Conservation (phyloP, 2,329 filamentous ascomycete genomes). For the Sporothrix globosa region DNA sequence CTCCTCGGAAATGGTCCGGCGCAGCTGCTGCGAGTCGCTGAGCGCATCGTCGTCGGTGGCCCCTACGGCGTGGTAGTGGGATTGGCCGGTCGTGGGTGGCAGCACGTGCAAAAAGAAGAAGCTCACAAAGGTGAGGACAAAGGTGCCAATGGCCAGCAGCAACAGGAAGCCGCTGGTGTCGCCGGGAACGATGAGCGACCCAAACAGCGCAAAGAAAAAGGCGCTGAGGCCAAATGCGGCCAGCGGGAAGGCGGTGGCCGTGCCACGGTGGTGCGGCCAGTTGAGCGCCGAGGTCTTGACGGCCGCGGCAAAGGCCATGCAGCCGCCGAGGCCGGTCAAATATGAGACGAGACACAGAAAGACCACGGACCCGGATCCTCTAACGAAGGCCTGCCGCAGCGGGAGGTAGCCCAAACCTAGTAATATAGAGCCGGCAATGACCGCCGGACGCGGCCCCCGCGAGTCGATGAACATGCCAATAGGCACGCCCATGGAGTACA, state of each 20-base stretch:
- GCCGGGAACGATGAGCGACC: slow-evolving; percentile 76
- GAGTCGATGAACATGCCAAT: slow-evolving; percentile 85
- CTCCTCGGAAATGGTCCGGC: slow-evolving; percentile 50
- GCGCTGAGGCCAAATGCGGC: slow-evolving; percentile 93
- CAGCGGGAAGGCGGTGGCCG: slow-evolving; percentile 89
- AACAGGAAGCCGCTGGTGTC: slow-evolving; percentile 81
- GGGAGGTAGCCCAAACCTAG: slow-evolving; percentile 84
- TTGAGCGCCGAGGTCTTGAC: slow-evolving; percentile 88
- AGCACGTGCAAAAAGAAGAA: slow-evolving; percentile 85
- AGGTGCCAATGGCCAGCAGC: slow-evolving; percentile 79
- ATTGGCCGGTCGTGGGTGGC: slow-evolving; percentile 51
- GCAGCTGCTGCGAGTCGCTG: slow-evolving; percentile 47
- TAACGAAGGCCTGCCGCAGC: slow-evolving; percentile 76
- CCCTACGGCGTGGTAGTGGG: slow-evolving; percentile 60
- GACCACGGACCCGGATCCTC: slow-evolving; percentile 61
- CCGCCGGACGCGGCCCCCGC: slow-evolving; percentile 76
- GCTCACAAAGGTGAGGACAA: slow-evolving; percentile 70
- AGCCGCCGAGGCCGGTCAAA: slow-evolving; percentile 84
- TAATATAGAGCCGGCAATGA: slow-evolving; percentile 72
- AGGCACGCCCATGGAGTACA: slow-evolving; percentile 90
- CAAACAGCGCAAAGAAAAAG: slow-evolving; percentile 89
- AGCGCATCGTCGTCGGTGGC: slow-evolving; percentile 39
- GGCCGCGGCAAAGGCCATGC: slow-evolving; percentile 84
- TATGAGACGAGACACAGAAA: slow-evolving; percentile 81
- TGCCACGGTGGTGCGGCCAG: slow-evolving; percentile 88